Percentiles rank a stretch among this genome's conserved stretches.
These are phyloP conservation scores for Furcasterigmium furcatum DNA, from an alignment of 2,329 filamentous ascomycete species.

Conservation along the genomic window DNA sequence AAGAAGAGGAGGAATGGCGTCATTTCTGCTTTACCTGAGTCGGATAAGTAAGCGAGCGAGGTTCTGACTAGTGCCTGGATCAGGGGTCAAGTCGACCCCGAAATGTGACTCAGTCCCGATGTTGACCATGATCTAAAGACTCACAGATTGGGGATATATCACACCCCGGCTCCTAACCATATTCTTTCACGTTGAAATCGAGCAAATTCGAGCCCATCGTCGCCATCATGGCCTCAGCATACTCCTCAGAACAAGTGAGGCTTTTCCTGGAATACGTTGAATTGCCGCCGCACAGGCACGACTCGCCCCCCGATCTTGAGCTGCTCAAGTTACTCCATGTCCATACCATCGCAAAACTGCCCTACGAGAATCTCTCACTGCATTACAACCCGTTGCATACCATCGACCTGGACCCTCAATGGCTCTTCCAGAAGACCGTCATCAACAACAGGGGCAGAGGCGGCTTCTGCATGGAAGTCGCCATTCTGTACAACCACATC, in stretches of 20 bases:
- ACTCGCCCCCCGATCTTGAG: background rate
- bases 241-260: background rate
- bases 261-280: background rate
- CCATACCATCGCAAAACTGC: constrained; percentile 46
- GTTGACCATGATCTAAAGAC: no score
- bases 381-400: constrained; percentile 42
- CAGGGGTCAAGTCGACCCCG: no score
- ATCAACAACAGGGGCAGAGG: constrained; percentile 37
- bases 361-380: constrained; percentile 54
- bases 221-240: no score
- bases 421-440: constrained; percentile 47
- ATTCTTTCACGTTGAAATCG: no score
- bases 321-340: constrained; percentile 31
- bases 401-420: constrained; percentile 40
- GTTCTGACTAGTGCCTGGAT: no score
- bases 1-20: no score
- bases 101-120: no score
- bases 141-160: no score
- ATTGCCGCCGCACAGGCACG: background rate
- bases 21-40: no score
- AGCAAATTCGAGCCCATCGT: no score
- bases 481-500: constrained; percentile 50
- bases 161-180: no score
- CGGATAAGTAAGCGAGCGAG: no score
- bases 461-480: constrained; percentile 60